Percentiles rank a stretch among this genome's conserved stretches.
phyloP scores from a whole-genome alignment of 2,329 filamentous ascomycete genomes.

The Podosphaera aphanis region DNA sequence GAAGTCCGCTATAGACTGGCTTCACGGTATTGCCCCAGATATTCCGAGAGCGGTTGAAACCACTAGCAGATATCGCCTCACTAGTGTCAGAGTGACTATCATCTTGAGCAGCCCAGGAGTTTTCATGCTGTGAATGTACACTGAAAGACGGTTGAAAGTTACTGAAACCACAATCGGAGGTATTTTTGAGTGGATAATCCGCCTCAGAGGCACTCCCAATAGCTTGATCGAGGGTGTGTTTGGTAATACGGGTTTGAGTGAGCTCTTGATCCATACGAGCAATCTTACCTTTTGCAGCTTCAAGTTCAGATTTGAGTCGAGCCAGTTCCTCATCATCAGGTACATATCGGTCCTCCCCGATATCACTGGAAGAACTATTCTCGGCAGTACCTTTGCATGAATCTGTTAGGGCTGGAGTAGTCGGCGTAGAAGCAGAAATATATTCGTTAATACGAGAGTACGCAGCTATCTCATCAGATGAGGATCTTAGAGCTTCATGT shows the following conservation, averaged over 20 bases:
- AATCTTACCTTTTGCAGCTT: slow-evolving; percentile 46
- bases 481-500: slow-evolving; percentile 25
- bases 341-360: slow-evolving; percentile 17
- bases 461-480: slow-evolving; percentile 10
- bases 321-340: slow-evolving; percentile 32
- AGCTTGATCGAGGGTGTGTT: slow-evolving; percentile 32
- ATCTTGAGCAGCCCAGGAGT: slow-evolving; percentile 27
- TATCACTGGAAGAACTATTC: slow-evolving; percentile 26
- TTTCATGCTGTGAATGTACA: slow-evolving; percentile 19
- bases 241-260: slow-evolving; percentile 35
- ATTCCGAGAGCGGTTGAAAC: slow-evolving; percentile 28
- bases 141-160: neutral
- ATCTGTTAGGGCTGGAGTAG: slow-evolving; percentile 35
- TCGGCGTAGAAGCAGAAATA: slow-evolving; percentile 30
- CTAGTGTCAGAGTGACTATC: slow-evolving; percentile 33
- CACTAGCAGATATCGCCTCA: slow-evolving; percentile 27
- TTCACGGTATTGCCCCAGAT: slow-evolving; percentile 29
- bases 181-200: slow-evolving; percentile 16
- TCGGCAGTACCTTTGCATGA: slow-evolving; percentile 22
- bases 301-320: slow-evolving; percentile 47
- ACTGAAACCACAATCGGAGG: slow-evolving; percentile 4
- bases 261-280: slow-evolving; percentile 49
- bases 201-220: slow-evolving; percentile 25
- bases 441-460: slow-evolving; percentile 20
- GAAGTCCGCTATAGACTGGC: slow-evolving; percentile 15